Conservation (phyloP, 2,329 filamentous ascomycete genomes). For the Aspergillus japonicus region DNA sequence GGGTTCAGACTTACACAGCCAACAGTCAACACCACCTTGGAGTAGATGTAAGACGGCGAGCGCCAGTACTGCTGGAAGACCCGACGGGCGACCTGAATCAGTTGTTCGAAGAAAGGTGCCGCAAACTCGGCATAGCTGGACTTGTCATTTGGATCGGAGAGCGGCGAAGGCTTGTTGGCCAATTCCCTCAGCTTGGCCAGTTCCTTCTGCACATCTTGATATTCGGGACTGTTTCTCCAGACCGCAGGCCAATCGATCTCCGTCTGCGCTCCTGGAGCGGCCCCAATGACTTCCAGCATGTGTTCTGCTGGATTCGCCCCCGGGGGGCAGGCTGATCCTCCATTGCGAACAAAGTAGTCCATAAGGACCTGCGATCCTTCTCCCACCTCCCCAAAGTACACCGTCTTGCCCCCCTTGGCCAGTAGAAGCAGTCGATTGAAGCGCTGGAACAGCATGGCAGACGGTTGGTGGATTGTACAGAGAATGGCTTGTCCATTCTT, state of each 20-base stretch:
- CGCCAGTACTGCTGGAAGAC: constrained; percentile 90
- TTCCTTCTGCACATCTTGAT: constrained; percentile 42
- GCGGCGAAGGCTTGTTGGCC: constrained; percentile 31
- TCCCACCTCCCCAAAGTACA: constrained; percentile 66
- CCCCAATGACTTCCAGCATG: constrained; percentile 58
- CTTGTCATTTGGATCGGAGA: constrained; percentile 43
- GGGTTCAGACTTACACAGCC: constrained; percentile 39
- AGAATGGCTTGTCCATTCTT: constrained; percentile 84
- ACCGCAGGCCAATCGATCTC: constrained; percentile 52
- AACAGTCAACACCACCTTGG: constrained; percentile 65
- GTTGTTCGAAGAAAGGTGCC: constrained; percentile 65
- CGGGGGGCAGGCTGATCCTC: constrained; percentile 51
- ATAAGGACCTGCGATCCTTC: constrained; percentile 54
- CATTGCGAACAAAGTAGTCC: constrained; percentile 64
- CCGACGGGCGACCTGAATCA: constrained; percentile 64
- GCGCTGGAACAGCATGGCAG: constrained; percentile 83
- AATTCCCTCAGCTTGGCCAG: constrained; percentile 55
- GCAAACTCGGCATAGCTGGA: constrained; percentile 69
- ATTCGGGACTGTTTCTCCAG: constrained; percentile 59
- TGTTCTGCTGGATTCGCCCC: constrained; percentile 70
- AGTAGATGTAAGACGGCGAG: constrained; percentile 80
- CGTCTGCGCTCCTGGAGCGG: constrained; percentile 58
- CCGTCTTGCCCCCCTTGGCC: constrained; percentile 60
- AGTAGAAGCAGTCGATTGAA: constrained; percentile 65
- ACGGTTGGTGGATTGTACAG: constrained; percentile 91